phyloP scores from a whole-genome alignment of 1,139 yeast genomes.

The Lodderomyces theae region DNA sequence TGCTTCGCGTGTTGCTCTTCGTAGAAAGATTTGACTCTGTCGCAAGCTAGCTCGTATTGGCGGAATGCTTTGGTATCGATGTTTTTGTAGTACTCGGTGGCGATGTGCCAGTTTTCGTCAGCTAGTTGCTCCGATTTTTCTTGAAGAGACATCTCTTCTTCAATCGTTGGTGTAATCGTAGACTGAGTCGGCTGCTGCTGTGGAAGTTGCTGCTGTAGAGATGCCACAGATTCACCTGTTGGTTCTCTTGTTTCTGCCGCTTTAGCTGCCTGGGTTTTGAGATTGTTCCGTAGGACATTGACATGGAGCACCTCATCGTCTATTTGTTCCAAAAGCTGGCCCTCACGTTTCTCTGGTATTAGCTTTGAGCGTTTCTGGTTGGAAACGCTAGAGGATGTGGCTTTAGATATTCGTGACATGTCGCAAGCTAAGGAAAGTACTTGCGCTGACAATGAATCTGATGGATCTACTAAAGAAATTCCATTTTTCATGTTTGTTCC shows the following conservation, averaged over 20 bases:
- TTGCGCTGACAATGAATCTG: not conserved
- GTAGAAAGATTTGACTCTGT: conserved; percentile 64
- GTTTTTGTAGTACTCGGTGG: conserved; percentile 32
- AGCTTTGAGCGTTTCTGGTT: not conserved
- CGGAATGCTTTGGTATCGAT: conserved; percentile 49
- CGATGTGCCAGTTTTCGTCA: conserved; percentile 21
- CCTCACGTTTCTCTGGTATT: conserved; percentile 5
- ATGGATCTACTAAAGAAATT: no score
- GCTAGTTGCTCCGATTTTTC: conserved; percentile 10
- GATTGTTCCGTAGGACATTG: conserved; percentile 18
- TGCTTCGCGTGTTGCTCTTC: conserved; percentile 68
- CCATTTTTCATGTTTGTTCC: no score
- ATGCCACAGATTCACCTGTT: no score
- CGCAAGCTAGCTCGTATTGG: conserved; percentile 69
- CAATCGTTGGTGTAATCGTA: conserved; percentile 7
- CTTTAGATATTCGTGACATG: conserved; percentile 7
- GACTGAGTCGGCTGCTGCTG: no score
- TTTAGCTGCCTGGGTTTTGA: conserved; percentile 2
- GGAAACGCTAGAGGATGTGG: not conserved
- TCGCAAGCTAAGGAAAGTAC: not conserved
- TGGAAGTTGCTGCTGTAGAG: no score
- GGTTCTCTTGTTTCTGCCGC: conserved; percentile 3
- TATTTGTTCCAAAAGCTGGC: conserved; percentile 30
- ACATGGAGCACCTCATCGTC: conserved; percentile 36
- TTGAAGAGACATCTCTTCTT: conserved; percentile 13